Percentiles rank a stretch among this genome's conserved stretches.
Conservation (phyloP, 495 filamentous ascomycete genomes). For the Pseudevernia furfuracea region DNA sequence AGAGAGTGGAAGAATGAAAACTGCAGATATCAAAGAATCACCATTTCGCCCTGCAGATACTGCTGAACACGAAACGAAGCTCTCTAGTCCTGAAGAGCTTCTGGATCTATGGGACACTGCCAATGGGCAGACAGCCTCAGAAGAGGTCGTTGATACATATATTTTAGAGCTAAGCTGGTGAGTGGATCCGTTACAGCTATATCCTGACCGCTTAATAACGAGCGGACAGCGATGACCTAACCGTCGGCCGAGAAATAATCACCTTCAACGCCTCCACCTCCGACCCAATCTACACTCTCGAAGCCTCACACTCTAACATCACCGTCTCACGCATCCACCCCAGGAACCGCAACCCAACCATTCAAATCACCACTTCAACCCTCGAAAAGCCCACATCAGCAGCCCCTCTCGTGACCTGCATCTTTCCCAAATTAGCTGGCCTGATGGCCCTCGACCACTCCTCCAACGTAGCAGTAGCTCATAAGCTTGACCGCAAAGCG, state of each 20-base stretch:
- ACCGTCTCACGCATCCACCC: constrained; percentile 23
- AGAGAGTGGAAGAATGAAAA: constrained; percentile 7
- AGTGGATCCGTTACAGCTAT: background rate
- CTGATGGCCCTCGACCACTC: constrained; percentile 27
- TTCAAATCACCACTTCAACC: constrained; percentile 21
- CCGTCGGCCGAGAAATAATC: constrained; percentile 22
- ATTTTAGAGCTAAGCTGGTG: constrained; percentile 24
- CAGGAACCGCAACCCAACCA: constrained; percentile 15
- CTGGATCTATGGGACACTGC: constrained; percentile 24
- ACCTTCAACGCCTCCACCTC: constrained; percentile 24
- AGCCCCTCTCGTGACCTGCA: constrained; percentile 23
- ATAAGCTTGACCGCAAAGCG: constrained; percentile 23
- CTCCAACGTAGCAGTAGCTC: constrained; percentile 22
- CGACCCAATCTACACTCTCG: constrained; percentile 23
- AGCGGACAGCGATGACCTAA: constrained; percentile 21
- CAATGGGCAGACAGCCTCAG: constrained; percentile 24
- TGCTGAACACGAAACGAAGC: constrained; percentile 10
- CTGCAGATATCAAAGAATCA: constrained; percentile 13
- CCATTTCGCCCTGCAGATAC: constrained; percentile 18
- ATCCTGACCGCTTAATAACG: background rate
- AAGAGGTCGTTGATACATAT: constrained; percentile 16
- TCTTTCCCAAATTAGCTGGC: constrained; percentile 27
- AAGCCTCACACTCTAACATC: constrained; percentile 20
- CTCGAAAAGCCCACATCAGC: constrained; percentile 17
- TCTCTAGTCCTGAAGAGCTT: constrained; percentile 25